Conservation (phyloP, 306 rosid species). For the Urtica urens region DNA sequence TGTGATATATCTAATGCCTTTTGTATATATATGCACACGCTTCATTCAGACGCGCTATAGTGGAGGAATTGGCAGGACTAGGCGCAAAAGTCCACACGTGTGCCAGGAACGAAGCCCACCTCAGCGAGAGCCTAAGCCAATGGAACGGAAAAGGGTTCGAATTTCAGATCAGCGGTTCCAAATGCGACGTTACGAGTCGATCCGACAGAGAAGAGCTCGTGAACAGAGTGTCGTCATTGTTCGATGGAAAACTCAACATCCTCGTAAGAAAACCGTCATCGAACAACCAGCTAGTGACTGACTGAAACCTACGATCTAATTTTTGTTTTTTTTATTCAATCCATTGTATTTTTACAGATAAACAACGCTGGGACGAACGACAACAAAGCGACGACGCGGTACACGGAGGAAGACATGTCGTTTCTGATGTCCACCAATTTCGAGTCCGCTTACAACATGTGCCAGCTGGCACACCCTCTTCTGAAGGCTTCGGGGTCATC, state of each 20-base stretch:
- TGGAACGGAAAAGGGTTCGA: constrained; percentile 18
- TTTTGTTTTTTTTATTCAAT: neutral
- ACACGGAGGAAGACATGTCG: constrained; percentile 23
- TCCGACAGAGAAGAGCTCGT: constrained; percentile 8
- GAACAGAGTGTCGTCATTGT: constrained; percentile 6
- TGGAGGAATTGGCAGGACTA: constrained; percentile 20
- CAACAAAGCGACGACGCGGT: constrained; percentile 8
- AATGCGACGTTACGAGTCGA: constrained; percentile 4
- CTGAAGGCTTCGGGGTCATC: constrained; percentile 31
- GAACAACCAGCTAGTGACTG: neutral
- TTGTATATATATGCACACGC: neutral
- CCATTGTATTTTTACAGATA: constrained; percentile 15
- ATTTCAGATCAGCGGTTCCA: constrained; percentile 11
- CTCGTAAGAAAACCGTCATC: neutral
- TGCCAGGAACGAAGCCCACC: constrained; percentile 3
- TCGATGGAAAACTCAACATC: constrained; percentile 19
- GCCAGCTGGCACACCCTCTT: constrained; percentile 42
- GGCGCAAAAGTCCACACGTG: constrained; percentile 19
- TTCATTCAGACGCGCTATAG: constrained; percentile 14
- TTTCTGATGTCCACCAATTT: constrained; percentile 24
- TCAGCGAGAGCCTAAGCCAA: constrained; percentile 5
- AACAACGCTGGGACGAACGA: constrained; percentile 22
- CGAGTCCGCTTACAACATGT: constrained; percentile 25
- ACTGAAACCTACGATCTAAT: no score
- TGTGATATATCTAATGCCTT: neutral